A percentile compares a stretch with the other conserved stretches of the same genome.
These are phyloP conservation scores for Volutella citrinella DNA, from an alignment of 2,329 filamentous ascomycete species.

Conservation along the genomic window DNA sequence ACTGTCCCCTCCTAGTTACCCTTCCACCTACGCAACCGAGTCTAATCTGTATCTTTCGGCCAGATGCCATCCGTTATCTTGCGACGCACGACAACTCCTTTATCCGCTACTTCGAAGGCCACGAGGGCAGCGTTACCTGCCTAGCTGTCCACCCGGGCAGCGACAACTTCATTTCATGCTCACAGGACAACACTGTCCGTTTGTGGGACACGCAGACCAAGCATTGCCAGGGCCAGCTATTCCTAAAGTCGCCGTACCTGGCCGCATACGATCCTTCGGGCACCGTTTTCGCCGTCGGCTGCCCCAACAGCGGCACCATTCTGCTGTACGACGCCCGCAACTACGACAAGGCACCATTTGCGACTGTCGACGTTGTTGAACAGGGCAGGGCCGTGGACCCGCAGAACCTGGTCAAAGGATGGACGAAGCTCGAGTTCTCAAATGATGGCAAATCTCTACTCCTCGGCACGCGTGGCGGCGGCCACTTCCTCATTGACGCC, in stretches of 20 bases:
- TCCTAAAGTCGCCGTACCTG: constrained; percentile 77
- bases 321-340: constrained; percentile 92
- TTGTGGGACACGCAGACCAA: constrained; percentile 86
- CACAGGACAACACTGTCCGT: constrained; percentile 84
- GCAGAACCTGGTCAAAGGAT: constrained; percentile 63
- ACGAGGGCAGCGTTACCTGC: constrained; percentile 79
- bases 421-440: constrained; percentile 92
- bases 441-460: constrained; percentile 91
- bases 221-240: constrained; percentile 75
- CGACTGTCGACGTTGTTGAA: constrained; percentile 75
- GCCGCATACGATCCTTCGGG: constrained; percentile 90
- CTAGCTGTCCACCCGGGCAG: constrained; percentile 80
- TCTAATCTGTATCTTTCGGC: too few species aligned
- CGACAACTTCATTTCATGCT: constrained; percentile 91
- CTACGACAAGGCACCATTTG: constrained; percentile 88
- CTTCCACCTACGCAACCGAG: background rate
- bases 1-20: constrained; percentile 21
- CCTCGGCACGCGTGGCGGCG: constrained; percentile 76
- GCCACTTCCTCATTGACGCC: constrained; percentile 91
- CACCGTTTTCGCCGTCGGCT: constrained; percentile 85
- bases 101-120: constrained; percentile 92
- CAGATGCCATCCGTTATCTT: constrained; percentile 80
- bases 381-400: constrained; percentile 45
- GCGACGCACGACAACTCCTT: constrained; percentile 95
- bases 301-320: constrained; percentile 72